phyloP scores from a whole-genome alignment of 2,329 filamentous ascomycete genomes.

The Diaporthe aspalathi region DNA sequence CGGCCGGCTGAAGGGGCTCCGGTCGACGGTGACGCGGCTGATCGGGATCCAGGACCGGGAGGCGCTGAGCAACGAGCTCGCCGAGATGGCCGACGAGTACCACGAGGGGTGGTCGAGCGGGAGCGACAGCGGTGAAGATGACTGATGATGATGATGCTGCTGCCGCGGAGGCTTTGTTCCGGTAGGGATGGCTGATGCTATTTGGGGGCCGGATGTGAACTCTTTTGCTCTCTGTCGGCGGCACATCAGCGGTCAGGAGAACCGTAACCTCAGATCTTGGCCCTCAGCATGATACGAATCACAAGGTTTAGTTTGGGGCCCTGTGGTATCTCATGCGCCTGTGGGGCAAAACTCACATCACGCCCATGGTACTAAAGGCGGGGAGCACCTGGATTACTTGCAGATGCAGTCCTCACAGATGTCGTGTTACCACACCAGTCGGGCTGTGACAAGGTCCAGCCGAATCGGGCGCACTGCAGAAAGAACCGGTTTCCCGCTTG shows the following conservation, averaged over 20 bases:
- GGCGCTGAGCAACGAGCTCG: conserved; percentile 81
- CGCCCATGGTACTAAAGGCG: not conserved
- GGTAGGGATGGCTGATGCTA: not conserved
- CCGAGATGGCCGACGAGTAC: conserved; percentile 87
- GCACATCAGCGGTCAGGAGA: too few species aligned
- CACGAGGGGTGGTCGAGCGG: conserved; percentile 88
- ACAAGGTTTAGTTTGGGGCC: not conserved
- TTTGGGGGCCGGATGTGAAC: not conserved
- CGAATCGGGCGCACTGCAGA: not conserved
- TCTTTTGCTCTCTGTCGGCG: not conserved
- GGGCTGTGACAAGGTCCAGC: not conserved
- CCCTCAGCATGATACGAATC: not conserved
- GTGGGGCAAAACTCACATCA: not conserved
- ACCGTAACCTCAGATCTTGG: not conserved
- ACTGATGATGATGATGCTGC: conserved; percentile 43
- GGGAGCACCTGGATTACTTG: not conserved
- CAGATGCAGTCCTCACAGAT: not conserved
- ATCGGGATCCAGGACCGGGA: conserved; percentile 85
- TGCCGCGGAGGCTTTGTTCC: not conserved
- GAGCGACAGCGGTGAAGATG: conserved; percentile 76
- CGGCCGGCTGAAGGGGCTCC: conserved; percentile 73
- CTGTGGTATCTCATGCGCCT: not conserved
- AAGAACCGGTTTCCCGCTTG: not conserved
- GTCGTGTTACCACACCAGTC: not conserved
- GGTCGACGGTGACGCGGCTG: conserved; percentile 71